Evolutionary conservation across 805 yeast species (phyloP).

Genomic region (Candida taoyuanica): DNA sequence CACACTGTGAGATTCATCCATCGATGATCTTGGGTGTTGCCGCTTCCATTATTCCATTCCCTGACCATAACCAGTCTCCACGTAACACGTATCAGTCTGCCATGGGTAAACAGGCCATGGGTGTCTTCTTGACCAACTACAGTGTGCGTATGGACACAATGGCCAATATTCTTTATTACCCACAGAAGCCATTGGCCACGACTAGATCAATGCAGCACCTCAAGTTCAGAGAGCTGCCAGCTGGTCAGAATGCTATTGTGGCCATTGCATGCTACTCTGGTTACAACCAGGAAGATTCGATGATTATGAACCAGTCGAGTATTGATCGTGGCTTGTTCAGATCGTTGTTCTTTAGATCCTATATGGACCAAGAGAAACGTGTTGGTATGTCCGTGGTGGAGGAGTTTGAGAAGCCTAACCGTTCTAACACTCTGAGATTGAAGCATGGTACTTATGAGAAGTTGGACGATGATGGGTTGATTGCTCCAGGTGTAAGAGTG

Average conservation of each 20-base stretch:
- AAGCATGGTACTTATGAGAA: slow-evolving; percentile 98
- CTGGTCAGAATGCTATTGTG: slow-evolving; percentile 98
- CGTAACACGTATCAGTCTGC: slow-evolving; percentile 99
- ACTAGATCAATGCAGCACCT: slow-evolving; percentile 97
- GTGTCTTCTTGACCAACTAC: slow-evolving; percentile 93
- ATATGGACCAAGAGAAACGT: slow-evolving; percentile 98
- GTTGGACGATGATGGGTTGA: slow-evolving; percentile 95
- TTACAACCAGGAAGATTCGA: slow-evolving; percentile 99
- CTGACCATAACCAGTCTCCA: slow-evolving; percentile 99
- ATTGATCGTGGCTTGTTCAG: slow-evolving; percentile 96
- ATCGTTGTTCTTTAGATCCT: slow-evolving; percentile 92
- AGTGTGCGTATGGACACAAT: slow-evolving; percentile 98
- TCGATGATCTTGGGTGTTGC: slow-evolving; percentile 98
- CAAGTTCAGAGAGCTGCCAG: slow-evolving; percentile 96
- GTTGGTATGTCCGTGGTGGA: slow-evolving; percentile 98
- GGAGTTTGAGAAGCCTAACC: slow-evolving; percentile 94
- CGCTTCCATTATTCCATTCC: slow-evolving; percentile 98
- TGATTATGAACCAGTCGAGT: slow-evolving; percentile 98
- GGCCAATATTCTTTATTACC: slow-evolving; percentile 97
- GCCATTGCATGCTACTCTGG: slow-evolving; percentile 98
- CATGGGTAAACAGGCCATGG: slow-evolving; percentile 99
- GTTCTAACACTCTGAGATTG: slow-evolving; percentile 90
- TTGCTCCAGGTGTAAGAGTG: slow-evolving; percentile 97
- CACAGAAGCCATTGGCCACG: slow-evolving; percentile 97
- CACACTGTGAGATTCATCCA: slow-evolving; percentile 99